Evolutionary conservation across 768 basidiomycete genomes (phyloP).

Genomic region (Mrakia blollopis): DNA sequence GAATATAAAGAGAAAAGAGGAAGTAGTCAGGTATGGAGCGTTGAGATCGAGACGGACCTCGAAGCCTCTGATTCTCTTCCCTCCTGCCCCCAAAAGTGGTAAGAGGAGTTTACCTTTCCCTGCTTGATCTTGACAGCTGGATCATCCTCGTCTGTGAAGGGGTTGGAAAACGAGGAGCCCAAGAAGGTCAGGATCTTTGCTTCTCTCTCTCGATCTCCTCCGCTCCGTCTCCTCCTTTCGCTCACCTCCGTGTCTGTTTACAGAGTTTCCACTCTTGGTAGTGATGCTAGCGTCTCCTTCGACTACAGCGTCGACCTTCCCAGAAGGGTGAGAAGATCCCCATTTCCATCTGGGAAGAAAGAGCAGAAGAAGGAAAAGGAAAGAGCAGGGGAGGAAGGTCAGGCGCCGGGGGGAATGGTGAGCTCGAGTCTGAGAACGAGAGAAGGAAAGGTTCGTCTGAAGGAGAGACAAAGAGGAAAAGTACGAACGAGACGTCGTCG

Average conservation of each 20-base stretch:
- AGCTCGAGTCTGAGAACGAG: neutral
- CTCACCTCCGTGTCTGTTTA: constrained; percentile 23
- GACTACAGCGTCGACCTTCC: constrained; percentile 26
- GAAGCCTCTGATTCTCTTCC: neutral
- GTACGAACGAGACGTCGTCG: constrained; percentile 29
- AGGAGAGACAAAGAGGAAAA: neutral
- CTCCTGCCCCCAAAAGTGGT: no score
- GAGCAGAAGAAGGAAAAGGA: neutral
- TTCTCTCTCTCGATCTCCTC: neutral
- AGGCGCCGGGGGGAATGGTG: neutral
- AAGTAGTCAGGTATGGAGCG: neutral
- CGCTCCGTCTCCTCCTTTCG: neutral
- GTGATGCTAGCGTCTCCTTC: constrained; percentile 24
- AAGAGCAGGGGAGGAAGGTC: neutral
- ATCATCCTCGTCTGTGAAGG: constrained; percentile 13
- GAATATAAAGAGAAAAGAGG: neutral
- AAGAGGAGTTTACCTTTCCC: neutral
- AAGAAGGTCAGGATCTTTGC: neutral
- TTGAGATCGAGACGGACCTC: neutral
- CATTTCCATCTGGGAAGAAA: constrained; percentile 24
- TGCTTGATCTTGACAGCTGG: constrained; percentile 31
- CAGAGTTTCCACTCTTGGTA: constrained; percentile 23
- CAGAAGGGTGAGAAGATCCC: constrained; percentile 22
- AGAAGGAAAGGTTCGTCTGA: neutral
- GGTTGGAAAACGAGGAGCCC: neutral